These are phyloP conservation scores for Didymella arachidicola DNA, from an alignment of 2,329 filamentous ascomycete species.

Conservation along the genomic window DNA sequence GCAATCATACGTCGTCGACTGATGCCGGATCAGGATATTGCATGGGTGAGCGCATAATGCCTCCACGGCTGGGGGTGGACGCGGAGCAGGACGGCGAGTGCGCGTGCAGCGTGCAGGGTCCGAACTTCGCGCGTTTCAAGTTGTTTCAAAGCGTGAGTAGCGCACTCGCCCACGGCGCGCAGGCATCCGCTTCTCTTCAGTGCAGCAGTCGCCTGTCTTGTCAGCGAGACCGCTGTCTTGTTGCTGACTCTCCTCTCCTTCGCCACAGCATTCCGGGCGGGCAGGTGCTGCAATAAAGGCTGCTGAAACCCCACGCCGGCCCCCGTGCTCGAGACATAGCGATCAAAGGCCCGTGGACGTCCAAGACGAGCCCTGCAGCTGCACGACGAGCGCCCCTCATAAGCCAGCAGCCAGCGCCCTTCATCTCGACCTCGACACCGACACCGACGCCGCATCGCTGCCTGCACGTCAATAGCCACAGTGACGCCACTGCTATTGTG, in stretches of 20 bases:
- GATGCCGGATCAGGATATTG: conserved; percentile 7
- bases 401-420: conserved; percentile 6
- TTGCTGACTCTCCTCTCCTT: conserved; percentile 13
- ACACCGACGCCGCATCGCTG: not conserved
- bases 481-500: not conserved
- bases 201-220: conserved; percentile 14
- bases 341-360: not conserved
- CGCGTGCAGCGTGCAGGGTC: conserved; percentile 8
- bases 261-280: conserved; percentile 9
- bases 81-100: conserved; percentile 7
- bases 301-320: conserved; percentile 9
- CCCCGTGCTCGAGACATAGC: conserved; percentile 12
- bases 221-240: conserved; percentile 16
- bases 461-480: not conserved
- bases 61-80: not conserved
- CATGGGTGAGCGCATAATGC: conserved; percentile 8
- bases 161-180: conserved; percentile 14
- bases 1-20: conserved; percentile 9
- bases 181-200: conserved; percentile 11
- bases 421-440: conserved; percentile 4
- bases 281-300: conserved; percentile 17
- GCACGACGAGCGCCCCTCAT: conserved; percentile 5
- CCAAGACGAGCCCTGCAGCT: conserved; percentile 12
- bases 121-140: conserved; percentile 6
- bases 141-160: conserved; percentile 10